These are phyloP conservation scores for Silene conica DNA, from an alignment of 148 eudicot species.

Conservation along the genomic window DNA sequence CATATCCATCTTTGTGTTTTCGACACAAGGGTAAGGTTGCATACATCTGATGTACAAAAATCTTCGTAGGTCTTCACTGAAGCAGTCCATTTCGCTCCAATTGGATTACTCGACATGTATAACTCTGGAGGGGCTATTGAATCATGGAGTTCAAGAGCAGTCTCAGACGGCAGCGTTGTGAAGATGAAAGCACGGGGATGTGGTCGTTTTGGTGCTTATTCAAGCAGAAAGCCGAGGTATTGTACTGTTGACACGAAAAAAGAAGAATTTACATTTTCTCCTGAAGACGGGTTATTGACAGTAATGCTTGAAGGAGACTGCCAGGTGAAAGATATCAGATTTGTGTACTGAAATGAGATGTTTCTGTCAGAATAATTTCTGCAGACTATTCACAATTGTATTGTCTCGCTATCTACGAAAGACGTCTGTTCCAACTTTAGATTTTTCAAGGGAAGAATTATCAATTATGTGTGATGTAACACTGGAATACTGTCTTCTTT, in stretches of 20 bases:
- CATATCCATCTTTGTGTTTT: background rate
- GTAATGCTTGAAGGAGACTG: conserved; percentile 45
- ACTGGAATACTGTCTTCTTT: background rate
- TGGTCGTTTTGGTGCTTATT: conserved; percentile 54
- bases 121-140: conserved; percentile 58
- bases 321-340: conserved; percentile 35
- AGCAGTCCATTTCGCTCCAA: conserved; percentile 40
- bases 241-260: conserved; percentile 31
- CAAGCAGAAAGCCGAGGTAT: conserved; percentile 30
- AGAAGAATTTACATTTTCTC: conserved; percentile 14
- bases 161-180: conserved; percentile 23
- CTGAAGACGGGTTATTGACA: conserved; percentile 38
- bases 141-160: conserved; percentile 19
- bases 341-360: conserved; percentile 26
- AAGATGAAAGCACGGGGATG: conserved; percentile 39
- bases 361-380: background rate
- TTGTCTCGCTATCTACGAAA: background rate
- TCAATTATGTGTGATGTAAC: background rate
- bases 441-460: background rate
- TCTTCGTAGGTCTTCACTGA: conserved; percentile 3
- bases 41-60: too few relatives aligned
- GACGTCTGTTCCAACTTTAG: background rate
- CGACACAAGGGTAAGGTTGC: background rate
- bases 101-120: conserved; percentile 54
- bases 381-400: background rate